These are phyloP conservation scores for Malus hybrid DNA, from an alignment of 331 rosid species.

Conservation along the genomic window DNA sequence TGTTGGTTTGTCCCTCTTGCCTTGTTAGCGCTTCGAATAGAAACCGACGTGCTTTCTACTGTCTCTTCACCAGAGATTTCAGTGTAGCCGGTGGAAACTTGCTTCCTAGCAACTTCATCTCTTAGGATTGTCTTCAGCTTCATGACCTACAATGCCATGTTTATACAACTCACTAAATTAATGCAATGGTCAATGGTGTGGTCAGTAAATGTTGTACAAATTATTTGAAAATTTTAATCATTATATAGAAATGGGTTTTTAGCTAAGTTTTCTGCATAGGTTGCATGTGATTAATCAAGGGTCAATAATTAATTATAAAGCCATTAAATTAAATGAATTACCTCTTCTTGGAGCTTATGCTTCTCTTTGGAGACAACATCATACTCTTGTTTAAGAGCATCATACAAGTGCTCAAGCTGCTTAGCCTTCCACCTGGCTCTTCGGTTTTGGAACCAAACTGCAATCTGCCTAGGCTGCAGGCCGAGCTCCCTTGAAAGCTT, in stretches of 20 bases:
- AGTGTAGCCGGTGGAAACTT: conserved; percentile 43
- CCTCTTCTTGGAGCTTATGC: conserved; percentile 76
- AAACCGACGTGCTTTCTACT: conserved; percentile 64
- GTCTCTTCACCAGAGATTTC: conserved; percentile 80
- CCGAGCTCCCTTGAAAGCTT: conserved; percentile 71
- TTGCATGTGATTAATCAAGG: conserved; percentile 8
- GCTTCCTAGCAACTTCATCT: conserved; percentile 49
- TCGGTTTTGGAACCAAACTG: conserved; percentile 95
- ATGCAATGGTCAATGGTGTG: background rate
- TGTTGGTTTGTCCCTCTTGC: conserved; percentile 9
- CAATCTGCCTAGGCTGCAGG: conserved; percentile 80
- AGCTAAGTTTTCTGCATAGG: conserved; percentile 7
- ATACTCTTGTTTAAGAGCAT: conserved; percentile 55
- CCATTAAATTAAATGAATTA: conserved; percentile 2
- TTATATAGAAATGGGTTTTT: background rate
- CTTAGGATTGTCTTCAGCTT: conserved; percentile 60
- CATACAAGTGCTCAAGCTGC: conserved; percentile 66
- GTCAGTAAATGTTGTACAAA: background rate
- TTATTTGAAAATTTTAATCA: background rate
- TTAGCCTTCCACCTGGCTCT: conserved; percentile 85
- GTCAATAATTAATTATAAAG: background rate
- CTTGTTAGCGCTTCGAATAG: conserved; percentile 33
- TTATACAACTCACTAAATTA: background rate
- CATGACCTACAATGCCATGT: conserved; percentile 41
- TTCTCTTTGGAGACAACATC: conserved; percentile 53